Conservation (phyloP, 805 yeast genomes). For the Wickerhamomyces queroliae region DNA sequence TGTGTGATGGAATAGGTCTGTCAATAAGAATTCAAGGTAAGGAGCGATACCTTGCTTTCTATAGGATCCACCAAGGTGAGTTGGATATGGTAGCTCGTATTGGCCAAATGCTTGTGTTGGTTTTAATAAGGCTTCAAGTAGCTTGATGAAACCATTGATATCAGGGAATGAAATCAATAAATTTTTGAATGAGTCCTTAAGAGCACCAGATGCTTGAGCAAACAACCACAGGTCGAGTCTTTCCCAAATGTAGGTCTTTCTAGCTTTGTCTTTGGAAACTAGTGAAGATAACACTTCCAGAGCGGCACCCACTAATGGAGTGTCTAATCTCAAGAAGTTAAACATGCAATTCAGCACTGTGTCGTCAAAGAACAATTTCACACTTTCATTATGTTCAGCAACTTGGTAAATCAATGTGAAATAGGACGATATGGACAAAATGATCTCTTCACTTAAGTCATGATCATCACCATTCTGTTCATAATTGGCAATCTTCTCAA, state of each 20-base stretch:
- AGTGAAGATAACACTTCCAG: constrained; percentile 54
- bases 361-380: constrained; percentile 24
- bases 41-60: constrained; percentile 73
- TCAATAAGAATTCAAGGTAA: constrained; percentile 67
- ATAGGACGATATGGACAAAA: constrained; percentile 69
- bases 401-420: constrained; percentile 58
- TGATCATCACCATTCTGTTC: constrained; percentile 35
- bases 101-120: constrained; percentile 33
- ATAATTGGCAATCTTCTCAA: constrained; percentile 33
- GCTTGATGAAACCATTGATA: constrained; percentile 53
- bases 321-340: constrained; percentile 37
- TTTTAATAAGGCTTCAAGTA: constrained; percentile 33
- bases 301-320: constrained; percentile 47
- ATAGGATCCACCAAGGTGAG: constrained; percentile 52
- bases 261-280: constrained; percentile 36
- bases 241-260: constrained; percentile 57
- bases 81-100: constrained; percentile 47
- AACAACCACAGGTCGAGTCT: constrained; percentile 67
- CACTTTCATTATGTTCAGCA: constrained; percentile 33
- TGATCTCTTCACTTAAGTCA: constrained; percentile 75
- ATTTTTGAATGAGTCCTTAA: constrained; percentile 37
- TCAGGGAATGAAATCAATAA: constrained; percentile 48
- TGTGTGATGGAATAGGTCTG: constrained; percentile 58
- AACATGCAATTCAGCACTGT: constrained; percentile 33
- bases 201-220: constrained; percentile 22